A percentile compares a stretch with the other conserved stretches of the same genome.
Evolutionary conservation across 805 yeast genomes (phyloP).

Genomic region (Komagataella mondaviorum): DNA sequence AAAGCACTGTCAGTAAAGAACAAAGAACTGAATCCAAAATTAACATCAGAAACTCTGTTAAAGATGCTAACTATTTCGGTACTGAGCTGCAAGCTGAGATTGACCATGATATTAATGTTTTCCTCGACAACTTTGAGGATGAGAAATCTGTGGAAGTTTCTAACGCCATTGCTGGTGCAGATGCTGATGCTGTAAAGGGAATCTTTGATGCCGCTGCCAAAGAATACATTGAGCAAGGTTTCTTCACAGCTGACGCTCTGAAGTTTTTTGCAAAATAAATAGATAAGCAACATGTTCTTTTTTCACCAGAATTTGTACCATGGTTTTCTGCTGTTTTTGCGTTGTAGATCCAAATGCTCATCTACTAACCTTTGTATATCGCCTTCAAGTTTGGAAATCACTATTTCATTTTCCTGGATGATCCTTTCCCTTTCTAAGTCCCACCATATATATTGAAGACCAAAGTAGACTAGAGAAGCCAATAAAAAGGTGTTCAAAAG

Average conservation of each 20-base stretch:
- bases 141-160: constrained; percentile 66
- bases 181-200: constrained; percentile 43
- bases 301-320: constrained; percentile 3
- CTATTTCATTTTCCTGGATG: constrained; percentile 10
- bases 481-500: constrained; percentile 16
- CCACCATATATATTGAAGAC: constrained; percentile 19
- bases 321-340: neutral
- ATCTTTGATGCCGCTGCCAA: constrained; percentile 42
- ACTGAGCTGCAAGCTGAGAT: constrained; percentile 56
- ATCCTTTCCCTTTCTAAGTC: constrained; percentile 16
- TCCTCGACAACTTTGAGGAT: constrained; percentile 76
- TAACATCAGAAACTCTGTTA: constrained; percentile 59
- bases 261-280: constrained; percentile 29
- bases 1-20: constrained; percentile 17
- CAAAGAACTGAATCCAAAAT: constrained; percentile 43
- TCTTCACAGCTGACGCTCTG: constrained; percentile 35
- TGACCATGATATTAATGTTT: constrained; percentile 67
- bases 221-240: constrained; percentile 24
- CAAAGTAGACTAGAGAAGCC: constrained; percentile 17
- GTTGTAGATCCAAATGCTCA: constrained; percentile 7
- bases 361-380: constrained; percentile 14
- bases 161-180: constrained; percentile 31
- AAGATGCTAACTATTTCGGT: constrained; percentile 79
- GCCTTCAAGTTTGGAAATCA: constrained; percentile 11
- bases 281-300: neutral